These are phyloP conservation scores for Kregervanrija fluxuum DNA, from an alignment of 805 yeast species.

Conservation along the genomic window DNA sequence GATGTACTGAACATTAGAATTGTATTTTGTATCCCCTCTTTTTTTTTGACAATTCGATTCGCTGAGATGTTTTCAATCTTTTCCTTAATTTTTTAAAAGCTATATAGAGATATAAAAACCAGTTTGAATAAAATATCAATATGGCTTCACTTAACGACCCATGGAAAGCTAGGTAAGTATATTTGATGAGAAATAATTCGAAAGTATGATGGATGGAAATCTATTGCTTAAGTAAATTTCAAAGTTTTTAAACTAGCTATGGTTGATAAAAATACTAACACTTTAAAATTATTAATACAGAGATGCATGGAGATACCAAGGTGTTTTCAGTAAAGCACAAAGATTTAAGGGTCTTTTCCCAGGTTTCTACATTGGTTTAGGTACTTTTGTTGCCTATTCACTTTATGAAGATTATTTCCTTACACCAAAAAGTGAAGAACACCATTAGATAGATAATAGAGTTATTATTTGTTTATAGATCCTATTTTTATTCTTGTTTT, in stretches of 20 bases:
- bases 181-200: neutral
- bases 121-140: conserved; percentile 2
- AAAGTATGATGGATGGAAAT: too few species aligned
- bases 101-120: too few species aligned
- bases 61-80: too few species aligned
- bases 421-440: conserved; percentile 18
- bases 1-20: too few species aligned
- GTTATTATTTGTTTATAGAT: neutral
- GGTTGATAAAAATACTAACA: neutral
- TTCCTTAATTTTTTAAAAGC: too few species aligned
- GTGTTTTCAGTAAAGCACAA: conserved; percentile 65
- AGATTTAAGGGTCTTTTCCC: conserved; percentile 71
- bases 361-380: conserved; percentile 72
- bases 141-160: conserved; percentile 32
- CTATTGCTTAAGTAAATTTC: neutral
- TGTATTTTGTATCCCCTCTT: too few species aligned
- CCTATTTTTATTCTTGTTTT: too few species aligned
- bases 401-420: conserved; percentile 49
- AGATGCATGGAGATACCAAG: conserved; percentile 89
- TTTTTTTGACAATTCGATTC: too few species aligned
- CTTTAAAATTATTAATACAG: conserved; percentile 28
- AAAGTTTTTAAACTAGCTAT: neutral
- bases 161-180: conserved; percentile 37
- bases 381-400: conserved; percentile 61
- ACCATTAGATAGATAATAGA: conserved; percentile 1